Conservation (phyloP, 352 stramenopile genomes). For the Phytophthora palmivora region DNA sequence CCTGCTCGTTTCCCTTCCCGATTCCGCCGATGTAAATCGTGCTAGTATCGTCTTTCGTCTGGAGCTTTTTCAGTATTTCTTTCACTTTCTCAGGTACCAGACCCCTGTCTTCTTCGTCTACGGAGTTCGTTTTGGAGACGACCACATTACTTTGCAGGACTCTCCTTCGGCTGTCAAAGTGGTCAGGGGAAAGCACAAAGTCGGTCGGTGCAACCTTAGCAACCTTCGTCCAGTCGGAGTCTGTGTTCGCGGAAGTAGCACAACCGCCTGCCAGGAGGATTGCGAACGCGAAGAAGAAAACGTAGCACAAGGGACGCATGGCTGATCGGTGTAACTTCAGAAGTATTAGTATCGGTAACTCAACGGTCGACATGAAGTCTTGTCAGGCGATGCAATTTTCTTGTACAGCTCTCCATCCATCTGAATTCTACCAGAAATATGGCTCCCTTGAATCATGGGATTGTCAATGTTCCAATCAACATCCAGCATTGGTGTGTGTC, state of each 20-base stretch:
- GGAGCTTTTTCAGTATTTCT: conserved; percentile 9
- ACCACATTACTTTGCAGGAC: neutral
- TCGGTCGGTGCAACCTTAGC: neutral
- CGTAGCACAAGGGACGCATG: conserved; percentile 5
- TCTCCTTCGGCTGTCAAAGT: neutral
- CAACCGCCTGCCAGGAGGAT: neutral
- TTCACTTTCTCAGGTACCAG: neutral
- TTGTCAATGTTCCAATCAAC: too few species aligned
- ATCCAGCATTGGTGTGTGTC: too few species aligned
- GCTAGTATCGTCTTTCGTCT: conserved; percentile 7
- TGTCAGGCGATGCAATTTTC: too few species aligned
- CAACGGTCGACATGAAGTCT: too few species aligned
- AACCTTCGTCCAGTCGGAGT: neutral
- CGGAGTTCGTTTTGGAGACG: neutral
- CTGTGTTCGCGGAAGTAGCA: neutral
- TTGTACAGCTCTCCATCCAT: too few species aligned
- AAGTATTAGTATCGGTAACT: too few species aligned
- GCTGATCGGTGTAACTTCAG: too few species aligned
- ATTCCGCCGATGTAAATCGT: neutral
- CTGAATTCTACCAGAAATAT: too few species aligned
- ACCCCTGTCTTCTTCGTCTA: conserved; percentile 9
- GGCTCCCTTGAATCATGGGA: too few species aligned
- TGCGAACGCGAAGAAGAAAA: neutral
- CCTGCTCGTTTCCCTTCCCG: neutral
- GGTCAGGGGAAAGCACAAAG: neutral